phyloP scores from a whole-genome alignment of 352 stramenopile species.

The Achlya hypogyna region DNA sequence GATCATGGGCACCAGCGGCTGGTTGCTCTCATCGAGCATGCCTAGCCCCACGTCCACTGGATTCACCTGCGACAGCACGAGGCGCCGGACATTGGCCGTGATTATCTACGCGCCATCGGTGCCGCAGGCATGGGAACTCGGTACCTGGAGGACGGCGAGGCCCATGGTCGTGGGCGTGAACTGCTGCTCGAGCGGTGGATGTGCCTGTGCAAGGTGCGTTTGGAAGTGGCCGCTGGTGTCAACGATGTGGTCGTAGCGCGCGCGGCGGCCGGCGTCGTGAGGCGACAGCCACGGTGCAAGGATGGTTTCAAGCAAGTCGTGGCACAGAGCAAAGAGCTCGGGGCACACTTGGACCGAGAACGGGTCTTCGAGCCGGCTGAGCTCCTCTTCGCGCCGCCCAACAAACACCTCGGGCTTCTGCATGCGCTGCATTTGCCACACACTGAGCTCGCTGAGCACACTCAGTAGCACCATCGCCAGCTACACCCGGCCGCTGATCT shows the following conservation, averaged over 20 bases:
- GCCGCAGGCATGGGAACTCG: not conserved
- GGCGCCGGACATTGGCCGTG: constrained; percentile 67
- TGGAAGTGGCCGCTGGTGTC: constrained; percentile 24
- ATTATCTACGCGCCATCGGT: constrained; percentile 36
- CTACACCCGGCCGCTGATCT: constrained; percentile 25
- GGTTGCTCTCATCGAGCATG: constrained; percentile 37
- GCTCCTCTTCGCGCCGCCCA: constrained; percentile 53
- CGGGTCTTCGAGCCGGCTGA: constrained; percentile 69
- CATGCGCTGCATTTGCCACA: constrained; percentile 87
- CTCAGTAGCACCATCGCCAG: constrained; percentile 60
- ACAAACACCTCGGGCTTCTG: constrained; percentile 67
- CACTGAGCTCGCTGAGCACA: constrained; percentile 67
- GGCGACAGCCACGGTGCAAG: constrained; percentile 47
- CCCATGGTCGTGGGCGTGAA: constrained; percentile 60
- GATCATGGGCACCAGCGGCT: constrained; percentile 51
- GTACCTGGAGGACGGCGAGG: constrained; percentile 53
- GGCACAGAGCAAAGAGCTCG: constrained; percentile 63
- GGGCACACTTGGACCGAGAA: constrained; percentile 76
- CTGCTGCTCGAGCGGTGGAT: not conserved
- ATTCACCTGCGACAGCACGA: constrained; percentile 71
- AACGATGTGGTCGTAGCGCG: constrained; percentile 27
- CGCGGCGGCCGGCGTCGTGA: constrained; percentile 11
- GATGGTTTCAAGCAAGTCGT: constrained; percentile 47
- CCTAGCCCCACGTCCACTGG: constrained; percentile 63
- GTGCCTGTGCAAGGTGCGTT: not conserved